These are phyloP conservation scores for Gossypium sturtianum DNA, from an alignment of 345 rosid genomes.

Conservation along the genomic window DNA sequence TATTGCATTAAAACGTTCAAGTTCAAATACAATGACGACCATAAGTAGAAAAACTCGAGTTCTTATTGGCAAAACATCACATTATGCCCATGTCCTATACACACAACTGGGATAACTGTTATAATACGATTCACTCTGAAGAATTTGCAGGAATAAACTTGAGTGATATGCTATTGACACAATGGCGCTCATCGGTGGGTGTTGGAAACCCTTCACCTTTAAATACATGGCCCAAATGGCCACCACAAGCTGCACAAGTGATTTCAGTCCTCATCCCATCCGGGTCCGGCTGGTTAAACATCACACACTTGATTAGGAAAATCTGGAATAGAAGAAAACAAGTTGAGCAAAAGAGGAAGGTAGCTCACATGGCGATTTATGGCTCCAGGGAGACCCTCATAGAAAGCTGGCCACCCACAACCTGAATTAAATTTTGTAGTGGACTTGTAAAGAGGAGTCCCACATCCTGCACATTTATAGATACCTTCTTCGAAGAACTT, in stretches of 20 bases:
- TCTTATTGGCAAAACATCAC: conserved; percentile 6
- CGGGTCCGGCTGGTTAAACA: conserved; percentile 56
- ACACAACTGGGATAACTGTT: background rate
- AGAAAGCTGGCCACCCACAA: conserved; percentile 96
- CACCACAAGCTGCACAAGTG: conserved; percentile 92
- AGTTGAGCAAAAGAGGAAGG: background rate
- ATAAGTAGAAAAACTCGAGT: background rate
- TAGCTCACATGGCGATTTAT: conserved; percentile 54
- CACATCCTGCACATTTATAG: conserved; percentile 80
- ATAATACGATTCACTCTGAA: conserved; percentile 7
- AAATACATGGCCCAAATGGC: conserved; percentile 91
- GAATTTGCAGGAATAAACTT: conserved; percentile 57
- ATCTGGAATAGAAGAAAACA: background rate
- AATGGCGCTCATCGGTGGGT: conserved; percentile 84
- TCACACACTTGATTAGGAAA: background rate
- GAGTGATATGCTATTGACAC: conserved; percentile 84
- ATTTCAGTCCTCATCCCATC: conserved; percentile 82
- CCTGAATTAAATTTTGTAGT: conserved; percentile 76
- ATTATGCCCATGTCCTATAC: background rate
- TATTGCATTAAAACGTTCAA: background rate
- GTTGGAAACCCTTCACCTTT: conserved; percentile 84
- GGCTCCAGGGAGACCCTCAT: conserved; percentile 81
- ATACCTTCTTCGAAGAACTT: conserved; percentile 61
- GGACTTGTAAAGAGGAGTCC: conserved; percentile 76
- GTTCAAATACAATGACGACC: background rate